phyloP scores from a whole-genome alignment of 768 basidiomycete genomes.

The Suillus plorans region DNA sequence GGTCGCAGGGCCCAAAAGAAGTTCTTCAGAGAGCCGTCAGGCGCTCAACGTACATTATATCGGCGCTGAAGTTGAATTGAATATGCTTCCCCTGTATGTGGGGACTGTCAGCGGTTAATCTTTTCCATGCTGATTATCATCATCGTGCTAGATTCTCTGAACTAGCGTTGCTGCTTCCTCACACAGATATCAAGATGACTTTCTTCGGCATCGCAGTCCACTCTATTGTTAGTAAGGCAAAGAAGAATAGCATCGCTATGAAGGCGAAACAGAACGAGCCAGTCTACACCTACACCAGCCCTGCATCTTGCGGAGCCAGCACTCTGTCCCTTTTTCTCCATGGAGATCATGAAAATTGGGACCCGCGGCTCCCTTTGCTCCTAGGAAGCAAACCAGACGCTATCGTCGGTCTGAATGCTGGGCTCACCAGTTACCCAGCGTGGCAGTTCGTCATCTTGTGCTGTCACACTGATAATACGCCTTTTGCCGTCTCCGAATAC shows the following conservation, averaged over 20 bases:
- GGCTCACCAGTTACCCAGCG: slow-evolving; percentile 33
- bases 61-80: slow-evolving; percentile 40
- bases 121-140: not conserved
- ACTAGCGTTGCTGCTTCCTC: slow-evolving; percentile 42
- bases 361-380: slow-evolving; percentile 21
- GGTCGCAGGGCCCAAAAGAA: slow-evolving; percentile 24
- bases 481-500: slow-evolving; percentile 37
- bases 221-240: slow-evolving; percentile 32
- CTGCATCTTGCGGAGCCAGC: slow-evolving; percentile 37
- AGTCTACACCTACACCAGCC: slow-evolving; percentile 37
- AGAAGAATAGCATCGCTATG: slow-evolving; percentile 31
- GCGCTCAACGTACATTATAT: slow-evolving; percentile 36
- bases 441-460: slow-evolving; percentile 39
- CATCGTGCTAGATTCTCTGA: slow-evolving; percentile 41
- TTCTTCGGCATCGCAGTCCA: slow-evolving; percentile 38
- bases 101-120: not conserved
- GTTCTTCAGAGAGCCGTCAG: slow-evolving; percentile 23
- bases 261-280: slow-evolving; percentile 27
- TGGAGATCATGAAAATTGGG: slow-evolving; percentile 26
- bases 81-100: slow-evolving; percentile 41
- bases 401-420: slow-evolving; percentile 42
- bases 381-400: slow-evolving; percentile 35
- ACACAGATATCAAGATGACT: slow-evolving; percentile 44
- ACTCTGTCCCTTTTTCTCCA: slow-evolving; percentile 38
- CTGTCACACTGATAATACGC: slow-evolving; percentile 25